Evolutionary conservation across 345 rosid genomes (phyloP).

Genomic region (Syzygium aromaticum): DNA sequence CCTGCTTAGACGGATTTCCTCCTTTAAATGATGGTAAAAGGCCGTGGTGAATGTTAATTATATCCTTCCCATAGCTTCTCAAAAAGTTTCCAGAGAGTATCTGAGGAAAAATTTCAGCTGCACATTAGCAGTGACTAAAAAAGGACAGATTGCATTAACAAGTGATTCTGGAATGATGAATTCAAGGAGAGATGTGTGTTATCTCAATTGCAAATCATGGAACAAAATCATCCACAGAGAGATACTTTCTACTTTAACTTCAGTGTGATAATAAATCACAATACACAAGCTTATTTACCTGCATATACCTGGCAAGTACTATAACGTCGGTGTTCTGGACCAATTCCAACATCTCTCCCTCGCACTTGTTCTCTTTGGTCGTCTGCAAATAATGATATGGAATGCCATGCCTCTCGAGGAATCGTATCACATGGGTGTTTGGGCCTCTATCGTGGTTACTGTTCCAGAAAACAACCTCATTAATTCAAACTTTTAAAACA

Average conservation of each 20-base stretch:
- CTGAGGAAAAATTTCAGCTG: conserved; percentile 25
- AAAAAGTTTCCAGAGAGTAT: conserved; percentile 64
- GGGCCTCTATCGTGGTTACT: conserved; percentile 89
- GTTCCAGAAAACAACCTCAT: conserved; percentile 7
- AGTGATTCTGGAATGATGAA: neutral
- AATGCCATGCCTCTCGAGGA: conserved; percentile 79
- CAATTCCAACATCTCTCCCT: conserved; percentile 69
- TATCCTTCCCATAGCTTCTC: conserved; percentile 70
- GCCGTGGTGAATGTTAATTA: conserved; percentile 97
- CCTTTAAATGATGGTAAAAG: conserved; percentile 97
- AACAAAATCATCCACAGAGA: neutral
- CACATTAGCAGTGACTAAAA: neutral
- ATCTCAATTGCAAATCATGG: neutral
- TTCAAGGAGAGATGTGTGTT: neutral
- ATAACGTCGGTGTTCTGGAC: conserved; percentile 77
- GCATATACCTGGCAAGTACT: conserved; percentile 98
- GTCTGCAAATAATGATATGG: conserved; percentile 66
- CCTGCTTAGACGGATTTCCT: conserved; percentile 82
- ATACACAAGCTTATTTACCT: conserved; percentile 35
- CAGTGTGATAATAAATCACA: neutral
- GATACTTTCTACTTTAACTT: neutral
- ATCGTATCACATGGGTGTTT: conserved; percentile 74
- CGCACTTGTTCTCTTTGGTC: conserved; percentile 50
- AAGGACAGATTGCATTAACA: neutral
- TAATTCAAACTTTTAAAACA: conserved; percentile 5